Percentiles rank a stretch among this genome's conserved stretches.
Conservation (phyloP, 2,329 filamentous ascomycete genomes). For the Aspergillus uvarum region DNA sequence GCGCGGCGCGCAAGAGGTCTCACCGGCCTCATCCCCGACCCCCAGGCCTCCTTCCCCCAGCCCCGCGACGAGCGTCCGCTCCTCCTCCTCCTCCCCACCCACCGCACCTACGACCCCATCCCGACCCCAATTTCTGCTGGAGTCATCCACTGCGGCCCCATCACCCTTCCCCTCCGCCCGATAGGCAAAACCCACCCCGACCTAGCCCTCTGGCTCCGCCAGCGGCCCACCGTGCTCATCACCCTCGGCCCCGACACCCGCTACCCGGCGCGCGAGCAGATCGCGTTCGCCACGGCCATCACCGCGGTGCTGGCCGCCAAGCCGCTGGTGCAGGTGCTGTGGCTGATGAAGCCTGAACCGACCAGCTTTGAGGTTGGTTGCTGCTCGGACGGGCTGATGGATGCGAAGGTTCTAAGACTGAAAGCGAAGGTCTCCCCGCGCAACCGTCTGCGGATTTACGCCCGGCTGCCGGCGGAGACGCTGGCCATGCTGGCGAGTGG, state of each 20-base stretch:
- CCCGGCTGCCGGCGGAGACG: constrained; percentile 46
- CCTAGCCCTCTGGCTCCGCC: constrained; percentile 42
- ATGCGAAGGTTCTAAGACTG: not conserved
- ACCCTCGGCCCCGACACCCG: constrained; percentile 45
- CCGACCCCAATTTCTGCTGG: too few species aligned
- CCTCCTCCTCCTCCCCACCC: constrained; percentile 22
- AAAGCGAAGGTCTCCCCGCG: not conserved
- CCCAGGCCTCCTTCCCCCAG: too few species aligned
- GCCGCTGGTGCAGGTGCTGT: constrained; percentile 33
- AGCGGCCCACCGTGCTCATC: constrained; percentile 45
- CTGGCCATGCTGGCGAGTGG: constrained; percentile 35
- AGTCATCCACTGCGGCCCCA: constrained; percentile 46
- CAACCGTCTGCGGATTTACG: constrained; percentile 36
- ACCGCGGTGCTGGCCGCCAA: constrained; percentile 32
- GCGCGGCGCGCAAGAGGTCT: too few species aligned
- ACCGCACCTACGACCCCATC: constrained; percentile 32
- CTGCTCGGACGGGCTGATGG: too few species aligned
- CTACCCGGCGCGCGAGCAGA: constrained; percentile 27
- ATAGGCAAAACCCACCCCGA: constrained; percentile 38
- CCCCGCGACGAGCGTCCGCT: not conserved
- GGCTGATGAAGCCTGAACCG: constrained; percentile 29
- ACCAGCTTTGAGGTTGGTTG: not conserved
- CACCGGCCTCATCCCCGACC: too few species aligned
- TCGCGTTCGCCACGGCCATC: constrained; percentile 41
- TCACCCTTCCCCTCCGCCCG: constrained; percentile 33